Evolutionary conservation across 1,139 yeast genomes (phyloP).

Genomic region (Pichia sp.): DNA sequence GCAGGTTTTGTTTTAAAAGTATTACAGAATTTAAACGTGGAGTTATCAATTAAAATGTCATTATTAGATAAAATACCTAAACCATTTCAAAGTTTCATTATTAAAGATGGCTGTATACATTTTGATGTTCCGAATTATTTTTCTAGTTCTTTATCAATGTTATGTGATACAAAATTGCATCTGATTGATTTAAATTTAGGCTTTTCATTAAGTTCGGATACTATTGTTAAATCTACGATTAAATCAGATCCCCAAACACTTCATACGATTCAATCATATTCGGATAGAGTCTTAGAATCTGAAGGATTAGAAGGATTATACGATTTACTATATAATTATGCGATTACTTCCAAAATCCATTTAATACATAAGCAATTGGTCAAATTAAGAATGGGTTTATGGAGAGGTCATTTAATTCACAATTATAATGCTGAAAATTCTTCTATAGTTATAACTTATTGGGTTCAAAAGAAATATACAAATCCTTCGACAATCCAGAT

Average conservation of each 20-base stretch:
- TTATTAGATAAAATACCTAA: constrained; percentile 56
- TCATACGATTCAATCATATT: constrained; percentile 43
- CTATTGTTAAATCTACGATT: constrained; percentile 27
- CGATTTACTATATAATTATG: constrained; percentile 61
- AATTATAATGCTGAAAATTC: constrained; percentile 59
- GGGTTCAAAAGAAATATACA: constrained; percentile 48
- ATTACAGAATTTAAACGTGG: constrained; percentile 63
- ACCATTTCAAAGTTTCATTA: constrained; percentile 53
- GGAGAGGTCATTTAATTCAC: constrained; percentile 66
- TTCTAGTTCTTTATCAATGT: constrained; percentile 60
- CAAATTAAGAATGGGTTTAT: constrained; percentile 48
- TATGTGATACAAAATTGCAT: constrained; percentile 66
- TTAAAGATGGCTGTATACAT: constrained; percentile 70
- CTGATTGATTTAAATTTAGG: constrained; percentile 69
- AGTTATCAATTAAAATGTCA: constrained; percentile 71
- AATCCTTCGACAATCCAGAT: constrained; percentile 53
- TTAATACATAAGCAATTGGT: constrained; percentile 61
- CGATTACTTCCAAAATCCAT: constrained; percentile 68
- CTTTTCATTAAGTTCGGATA: constrained; percentile 38
- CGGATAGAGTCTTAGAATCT: constrained; percentile 46
- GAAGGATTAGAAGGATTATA: constrained; percentile 55
- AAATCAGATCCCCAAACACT: constrained; percentile 33
- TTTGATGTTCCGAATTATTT: constrained; percentile 63
- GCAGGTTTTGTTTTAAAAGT: constrained; percentile 56
- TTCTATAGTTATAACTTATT: constrained; percentile 58